These are phyloP conservation scores for Trichoderma brevicompactum DNA, from an alignment of 2,329 filamentous ascomycete genomes.

Conservation along the genomic window DNA sequence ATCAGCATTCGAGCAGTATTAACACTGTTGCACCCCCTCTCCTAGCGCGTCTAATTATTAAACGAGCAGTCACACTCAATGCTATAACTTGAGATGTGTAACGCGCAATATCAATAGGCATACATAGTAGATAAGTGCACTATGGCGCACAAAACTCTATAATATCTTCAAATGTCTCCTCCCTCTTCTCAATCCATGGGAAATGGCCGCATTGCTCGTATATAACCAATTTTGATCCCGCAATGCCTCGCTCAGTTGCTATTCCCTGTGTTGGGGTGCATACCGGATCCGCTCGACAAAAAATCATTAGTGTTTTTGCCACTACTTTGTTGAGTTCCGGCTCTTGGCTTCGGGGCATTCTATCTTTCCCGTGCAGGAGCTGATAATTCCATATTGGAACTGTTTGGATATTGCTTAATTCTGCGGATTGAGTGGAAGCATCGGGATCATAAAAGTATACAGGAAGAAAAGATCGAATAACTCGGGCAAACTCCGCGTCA, in stretches of 20 bases:
- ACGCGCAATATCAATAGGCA: too few relatives aligned
- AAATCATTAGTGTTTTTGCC: conserved; percentile 3
- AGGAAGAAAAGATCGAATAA: conserved; percentile 3
- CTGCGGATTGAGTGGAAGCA: not conserved
- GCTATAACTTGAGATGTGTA: too few relatives aligned
- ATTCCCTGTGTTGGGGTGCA: conserved; percentile 1
- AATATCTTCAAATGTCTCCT: conserved; percentile 7
- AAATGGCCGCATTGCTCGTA: conserved; percentile 11
- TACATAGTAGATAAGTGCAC: not conserved
- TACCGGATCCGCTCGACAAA: conserved; percentile 15
- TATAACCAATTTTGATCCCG: not conserved
- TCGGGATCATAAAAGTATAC: conserved; percentile 6
- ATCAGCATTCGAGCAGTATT: too few relatives aligned
- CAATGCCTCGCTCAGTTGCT: not conserved
- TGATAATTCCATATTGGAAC: conserved; percentile 13
- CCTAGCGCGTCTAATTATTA: too few relatives aligned
- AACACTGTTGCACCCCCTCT: too few relatives aligned
- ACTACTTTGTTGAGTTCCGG: not conserved
- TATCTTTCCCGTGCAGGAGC: not conserved
- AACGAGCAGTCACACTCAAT: too few relatives aligned
- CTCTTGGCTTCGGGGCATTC: not conserved
- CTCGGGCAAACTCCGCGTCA: conserved; percentile 1
- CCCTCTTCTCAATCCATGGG: conserved; percentile 9
- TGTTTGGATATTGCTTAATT: not conserved
- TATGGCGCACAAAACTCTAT: not conserved